Base-by-base conservation (phyloP, 2,329 filamentous ascomycete species). In the Penicillium crustosum region DNA sequence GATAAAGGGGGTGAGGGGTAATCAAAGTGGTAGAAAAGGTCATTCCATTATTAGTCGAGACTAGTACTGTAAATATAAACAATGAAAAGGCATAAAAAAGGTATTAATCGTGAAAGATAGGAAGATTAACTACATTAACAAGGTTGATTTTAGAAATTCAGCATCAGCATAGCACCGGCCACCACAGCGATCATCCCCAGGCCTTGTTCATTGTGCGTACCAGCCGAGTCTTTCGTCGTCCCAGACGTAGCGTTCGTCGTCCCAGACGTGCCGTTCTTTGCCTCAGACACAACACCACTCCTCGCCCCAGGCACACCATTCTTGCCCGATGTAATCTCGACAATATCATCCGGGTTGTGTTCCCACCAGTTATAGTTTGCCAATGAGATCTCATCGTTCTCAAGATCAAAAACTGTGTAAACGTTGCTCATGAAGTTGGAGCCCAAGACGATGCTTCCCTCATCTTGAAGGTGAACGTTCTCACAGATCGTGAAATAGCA, bases 261-360 rank as follows among this genome's bases (percentile, higher is more conserved):
- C 29, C 29, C 29, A 31, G 29, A 31, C 10, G 29, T 31, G 10
- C 10, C 29, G 12, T 2, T 12, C 29, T 31, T 31, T 12, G 31
- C 5, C 13, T 13, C 31, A 33, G 31, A 13, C 13, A 7, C 17
- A 7, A 7, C 17, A 7, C 15, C 15, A 8, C 7, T n/a, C 35
- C 9, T 41, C 19, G 38, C 38, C 2, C 12, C 38, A 23, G 38
- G 19, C 0, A 41, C 38, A 41, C 19, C 19, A 23, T 41, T 41
- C 19, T 41, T 41, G 38, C 38, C 38, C 38, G 38, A 41, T 13
- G 19, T 23, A 4, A 86, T 86, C 66, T 86, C 83, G 54, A 80
- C 48, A 55, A 60, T 60, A 58, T 60, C 45, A 13, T 33, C 31
- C 13, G 31, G 31, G 6, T 13, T 33, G 13, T 6, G 5, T 13